Evolutionary conservation across 805 yeast genomes (phyloP), one percentile per base, ranked within the genome.

Genomic region (Kazachstania psychrophila): DNA sequence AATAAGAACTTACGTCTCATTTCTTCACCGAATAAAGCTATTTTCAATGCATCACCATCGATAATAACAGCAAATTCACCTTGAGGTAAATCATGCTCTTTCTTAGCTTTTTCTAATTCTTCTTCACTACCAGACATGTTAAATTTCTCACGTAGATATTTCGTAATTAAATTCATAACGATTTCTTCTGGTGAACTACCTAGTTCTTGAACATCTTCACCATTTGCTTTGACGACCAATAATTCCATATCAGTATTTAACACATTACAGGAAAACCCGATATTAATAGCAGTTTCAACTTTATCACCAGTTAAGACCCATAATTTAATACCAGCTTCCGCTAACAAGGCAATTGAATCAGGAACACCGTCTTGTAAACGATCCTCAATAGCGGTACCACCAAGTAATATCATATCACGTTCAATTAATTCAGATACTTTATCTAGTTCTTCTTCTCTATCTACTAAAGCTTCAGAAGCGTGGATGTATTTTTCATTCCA

Each of bases 241-340:
- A 83, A 60, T 47, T 83, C 80, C 94, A 83, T 83, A 37, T 80
- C 84, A 44, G 72, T 78, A 37, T 78, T 80, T 37, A 83, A 64
- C 34, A 83, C 63, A 49, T 83, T 83, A 69, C 94, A 83, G 1
- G 89, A 79, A 55, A 83, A 83, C 2, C 94, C 94, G 64, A 83
- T 83, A 51, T 83, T 83, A 46, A 83, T 83, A 11, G 94, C 94
- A 22, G 94, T 83, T 58, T 83, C 94, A 15, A 83, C 85, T 58
- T 81, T 82, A 59, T 83, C 94, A 62, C 94, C 94, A 1, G 94
- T 83, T 36, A 83, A 65, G 31, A 83, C 92, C 94, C 94, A 83
- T 38, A 83, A 63, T 56, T 83, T 83, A 38, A 83, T 79, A 55
- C 94, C 94, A 6, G 94, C 92, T 47, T 74, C 67, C 11, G 73